These are phyloP conservation scores for Dictyostelium brefeldianum DNA, from an alignment of 78 protist genomes.

Conservation along the genomic window DNA sequence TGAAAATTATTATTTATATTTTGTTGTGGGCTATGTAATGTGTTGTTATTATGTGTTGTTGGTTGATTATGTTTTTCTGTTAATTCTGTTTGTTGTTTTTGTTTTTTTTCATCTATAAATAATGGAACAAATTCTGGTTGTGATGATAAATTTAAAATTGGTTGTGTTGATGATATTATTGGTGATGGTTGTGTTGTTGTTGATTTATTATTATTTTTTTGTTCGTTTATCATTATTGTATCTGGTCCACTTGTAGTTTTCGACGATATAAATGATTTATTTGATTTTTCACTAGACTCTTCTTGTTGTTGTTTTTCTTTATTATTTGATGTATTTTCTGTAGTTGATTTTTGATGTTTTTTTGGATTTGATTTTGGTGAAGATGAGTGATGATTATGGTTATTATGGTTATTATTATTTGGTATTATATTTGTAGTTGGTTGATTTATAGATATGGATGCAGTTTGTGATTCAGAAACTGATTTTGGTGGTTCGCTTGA, in stretches of 20 bases:
- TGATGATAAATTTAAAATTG: slow-evolving; percentile 1
- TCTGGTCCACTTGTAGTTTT: background rate
- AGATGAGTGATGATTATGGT: background rate
- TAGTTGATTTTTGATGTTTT: slow-evolving; percentile 17
- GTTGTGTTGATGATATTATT: background rate
- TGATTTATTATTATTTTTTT: background rate
- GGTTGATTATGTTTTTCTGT: background rate
- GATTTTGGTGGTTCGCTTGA: background rate
- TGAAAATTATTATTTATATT: background rate
- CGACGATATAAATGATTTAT: background rate
- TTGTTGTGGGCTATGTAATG: background rate
- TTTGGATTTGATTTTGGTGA: slow-evolving; percentile 16
- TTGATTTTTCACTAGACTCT: too few relatives aligned
- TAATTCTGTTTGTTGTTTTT: background rate
- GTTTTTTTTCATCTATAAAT: background rate
- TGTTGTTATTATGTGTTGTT: background rate
- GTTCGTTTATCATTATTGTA: background rate
- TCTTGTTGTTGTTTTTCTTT: background rate
- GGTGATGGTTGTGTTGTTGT: background rate
- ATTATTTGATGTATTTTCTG: background rate
- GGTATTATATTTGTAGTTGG: background rate
- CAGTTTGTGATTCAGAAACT: background rate
- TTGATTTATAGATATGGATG: slow-evolving; percentile 8
- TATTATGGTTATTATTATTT: background rate
- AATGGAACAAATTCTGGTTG: background rate